phyloP scores from a whole-genome alignment of 495 filamentous ascomycete genomes.

The Xylona heveae region DNA sequence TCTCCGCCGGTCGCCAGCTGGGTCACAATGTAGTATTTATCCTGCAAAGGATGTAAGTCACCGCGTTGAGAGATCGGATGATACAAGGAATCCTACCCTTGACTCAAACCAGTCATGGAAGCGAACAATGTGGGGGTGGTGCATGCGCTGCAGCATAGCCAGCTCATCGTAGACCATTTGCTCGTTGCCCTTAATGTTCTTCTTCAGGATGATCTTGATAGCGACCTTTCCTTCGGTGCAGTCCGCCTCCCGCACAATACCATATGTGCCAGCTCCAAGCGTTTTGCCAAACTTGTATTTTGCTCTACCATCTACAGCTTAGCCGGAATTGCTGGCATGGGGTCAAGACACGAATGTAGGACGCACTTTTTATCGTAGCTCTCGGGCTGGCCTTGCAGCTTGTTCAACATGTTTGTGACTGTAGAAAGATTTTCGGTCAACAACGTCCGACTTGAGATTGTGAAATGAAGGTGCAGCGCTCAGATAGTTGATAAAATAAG shows the following conservation, averaged over 20 bases:
- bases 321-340: too few species aligned
- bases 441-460: too few species aligned
- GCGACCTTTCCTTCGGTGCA: slow-evolving; percentile 68
- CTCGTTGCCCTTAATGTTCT: slow-evolving; percentile 96
- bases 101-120: slow-evolving; percentile 99
- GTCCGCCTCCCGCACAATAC: slow-evolving; percentile 91
- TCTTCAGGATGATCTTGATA: slow-evolving; percentile 98
- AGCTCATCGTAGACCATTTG: slow-evolving; percentile 97
- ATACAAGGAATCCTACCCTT: slow-evolving; percentile 28
- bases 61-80: neutral
- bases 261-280: slow-evolving; percentile 91
- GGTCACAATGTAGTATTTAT: slow-evolving; percentile 99
- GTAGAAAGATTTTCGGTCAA: too few species aligned
- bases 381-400: slow-evolving; percentile 91
- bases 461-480: too few species aligned
- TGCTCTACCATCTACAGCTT: slow-evolving; percentile 19
- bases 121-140: slow-evolving; percentile 90
- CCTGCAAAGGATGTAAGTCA: slow-evolving; percentile 25
- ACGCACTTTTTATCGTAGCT: slow-evolving; percentile 94
- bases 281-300: slow-evolving; percentile 85
- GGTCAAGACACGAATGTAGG: too few species aligned
- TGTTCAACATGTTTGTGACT: slow-evolving; percentile 90
- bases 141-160: slow-evolving; percentile 67
- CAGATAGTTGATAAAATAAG: too few species aligned
- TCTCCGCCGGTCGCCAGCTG: slow-evolving; percentile 92